Evolutionary conservation across 1,284 basidiomycete species (phyloP).

Genomic region (Ganoderma lingzhi): DNA sequence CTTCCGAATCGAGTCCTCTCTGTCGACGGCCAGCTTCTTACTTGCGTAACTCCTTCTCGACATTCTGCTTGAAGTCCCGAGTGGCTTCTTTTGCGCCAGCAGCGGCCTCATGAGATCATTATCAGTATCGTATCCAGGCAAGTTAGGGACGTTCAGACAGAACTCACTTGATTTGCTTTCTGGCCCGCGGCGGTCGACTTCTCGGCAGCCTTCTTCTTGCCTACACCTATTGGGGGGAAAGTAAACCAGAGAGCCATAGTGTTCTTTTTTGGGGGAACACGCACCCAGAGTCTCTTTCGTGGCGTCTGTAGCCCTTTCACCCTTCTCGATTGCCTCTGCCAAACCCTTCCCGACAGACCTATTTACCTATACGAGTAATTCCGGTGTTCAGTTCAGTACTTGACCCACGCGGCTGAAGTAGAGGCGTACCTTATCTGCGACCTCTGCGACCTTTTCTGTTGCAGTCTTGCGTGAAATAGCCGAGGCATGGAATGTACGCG

Average conservation of each 20-base stretch:
- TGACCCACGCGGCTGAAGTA: background rate
- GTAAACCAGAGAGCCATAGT: background rate
- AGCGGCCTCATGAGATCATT: slow-evolving; percentile 46
- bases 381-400: background rate
- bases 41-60: slow-evolving; percentile 51
- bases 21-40: slow-evolving; percentile 31
- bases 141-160: too few species aligned
- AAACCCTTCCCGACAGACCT: slow-evolving; percentile 65
- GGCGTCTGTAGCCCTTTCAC: slow-evolving; percentile 61
- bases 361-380: slow-evolving; percentile 55
- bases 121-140: slow-evolving; percentile 9
- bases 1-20: background rate
- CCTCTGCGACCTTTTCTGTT: slow-evolving; percentile 70
- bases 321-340: slow-evolving; percentile 70
- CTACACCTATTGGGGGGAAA: slow-evolving; percentile 24
- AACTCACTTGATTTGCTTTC: slow-evolving; percentile 53
- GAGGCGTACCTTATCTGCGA: slow-evolving; percentile 60
- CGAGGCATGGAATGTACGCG: slow-evolving; percentile 56
- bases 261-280: slow-evolving; percentile 21
- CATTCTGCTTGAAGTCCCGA: slow-evolving; percentile 49
- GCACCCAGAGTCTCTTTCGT: slow-evolving; percentile 65
- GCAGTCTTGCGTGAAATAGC: slow-evolving; percentile 56
- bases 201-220: slow-evolving; percentile 47
- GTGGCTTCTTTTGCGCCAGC: slow-evolving; percentile 52
- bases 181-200: slow-evolving; percentile 46